A percentile compares a stretch with the other conserved stretches of the same genome.
Conservation (phyloP, 495 filamentous ascomycete genomes). For the Lasiosphaeris hirsuta region DNA sequence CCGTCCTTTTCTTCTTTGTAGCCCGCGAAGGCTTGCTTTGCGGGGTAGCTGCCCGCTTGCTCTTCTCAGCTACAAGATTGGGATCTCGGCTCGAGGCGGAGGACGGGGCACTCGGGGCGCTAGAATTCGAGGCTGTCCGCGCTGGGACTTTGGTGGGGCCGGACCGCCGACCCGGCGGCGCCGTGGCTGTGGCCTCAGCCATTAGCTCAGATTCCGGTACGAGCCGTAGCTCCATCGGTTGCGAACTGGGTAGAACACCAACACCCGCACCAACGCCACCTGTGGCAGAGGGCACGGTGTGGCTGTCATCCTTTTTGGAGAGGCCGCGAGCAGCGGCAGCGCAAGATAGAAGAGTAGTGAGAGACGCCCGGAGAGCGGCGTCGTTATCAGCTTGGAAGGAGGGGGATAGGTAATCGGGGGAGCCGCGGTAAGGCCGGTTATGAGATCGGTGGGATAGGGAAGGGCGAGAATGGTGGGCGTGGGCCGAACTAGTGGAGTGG, state of each 20-base stretch:
- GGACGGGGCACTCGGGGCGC: slow-evolving; percentile 27
- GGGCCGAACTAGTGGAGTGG: slow-evolving; percentile 44
- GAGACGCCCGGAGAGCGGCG: slow-evolving; percentile 82
- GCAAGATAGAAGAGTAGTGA: slow-evolving; percentile 92
- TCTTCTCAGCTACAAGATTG: slow-evolving; percentile 38
- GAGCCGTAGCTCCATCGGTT: slow-evolving; percentile 56
- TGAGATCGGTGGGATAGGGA: slow-evolving; percentile 39
- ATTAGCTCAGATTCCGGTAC: slow-evolving; percentile 75
- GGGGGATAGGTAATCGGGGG: slow-evolving; percentile 65
- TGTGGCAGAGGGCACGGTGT: slow-evolving; percentile 21
- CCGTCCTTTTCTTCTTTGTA: slow-evolving; percentile 54
- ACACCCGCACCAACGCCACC: slow-evolving; percentile 18
- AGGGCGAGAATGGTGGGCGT: slow-evolving; percentile 41
- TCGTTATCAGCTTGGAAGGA: slow-evolving; percentile 84
- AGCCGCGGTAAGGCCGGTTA: slow-evolving; percentile 44
- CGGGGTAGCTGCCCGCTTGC: slow-evolving; percentile 50
- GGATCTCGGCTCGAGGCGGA: slow-evolving; percentile 39
- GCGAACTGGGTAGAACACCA: slow-evolving; percentile 46
- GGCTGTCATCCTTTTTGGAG: slow-evolving; percentile 55
- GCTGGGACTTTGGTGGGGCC: slow-evolving; percentile 24
- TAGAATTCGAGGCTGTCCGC: slow-evolving; percentile 33
- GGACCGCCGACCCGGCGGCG: slow-evolving; percentile 9
- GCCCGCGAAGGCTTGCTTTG: slow-evolving; percentile 36
- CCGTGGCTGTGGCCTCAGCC: slow-evolving; percentile 31
- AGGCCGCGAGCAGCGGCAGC: slow-evolving; percentile 83